Conservation (phyloP, 1,139 yeast genomes). For the Geotrichum citri-aurantii region DNA sequence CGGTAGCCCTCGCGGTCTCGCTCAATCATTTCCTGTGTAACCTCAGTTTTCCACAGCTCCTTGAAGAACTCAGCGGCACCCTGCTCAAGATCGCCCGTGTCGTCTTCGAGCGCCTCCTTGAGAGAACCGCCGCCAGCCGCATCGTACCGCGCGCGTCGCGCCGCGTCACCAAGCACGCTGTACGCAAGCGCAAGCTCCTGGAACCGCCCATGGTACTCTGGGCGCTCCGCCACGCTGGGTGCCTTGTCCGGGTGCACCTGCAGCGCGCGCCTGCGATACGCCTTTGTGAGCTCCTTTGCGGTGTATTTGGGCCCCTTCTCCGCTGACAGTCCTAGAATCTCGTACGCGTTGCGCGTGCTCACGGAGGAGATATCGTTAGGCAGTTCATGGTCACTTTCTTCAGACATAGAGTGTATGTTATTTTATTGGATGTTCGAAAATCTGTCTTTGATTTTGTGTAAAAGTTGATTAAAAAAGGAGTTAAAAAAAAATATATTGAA, state of each 20-base stretch:
- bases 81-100: slow-evolving; percentile 43
- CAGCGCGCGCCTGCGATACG: slow-evolving; percentile 67
- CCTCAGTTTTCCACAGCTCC: slow-evolving; percentile 45
- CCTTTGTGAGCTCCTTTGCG: slow-evolving; percentile 56
- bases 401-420: neutral
- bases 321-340: slow-evolving; percentile 40
- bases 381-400: slow-evolving; percentile 6
- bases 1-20: slow-evolving; percentile 64
- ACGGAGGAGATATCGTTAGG: slow-evolving; percentile 11
- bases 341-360: slow-evolving; percentile 57
- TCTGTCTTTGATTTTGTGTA: too few relatives aligned
- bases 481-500: neutral
- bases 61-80: slow-evolving; percentile 48
- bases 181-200: slow-evolving; percentile 74
- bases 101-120: slow-evolving; percentile 43
- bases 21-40: slow-evolving; percentile 68
- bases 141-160: slow-evolving; percentile 56
- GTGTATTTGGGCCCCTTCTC: slow-evolving; percentile 39
- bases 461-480: neutral
- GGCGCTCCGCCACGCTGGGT: slow-evolving; percentile 34
- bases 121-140: slow-evolving; percentile 51
- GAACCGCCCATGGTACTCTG: slow-evolving; percentile 45
- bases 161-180: slow-evolving; percentile 56
- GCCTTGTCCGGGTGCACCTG: slow-evolving; percentile 78
- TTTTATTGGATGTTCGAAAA: neutral